These are phyloP conservation scores for Starmerella gropengiesseri DNA, from an alignment of 805 yeast genomes.

Conservation along the genomic window DNA sequence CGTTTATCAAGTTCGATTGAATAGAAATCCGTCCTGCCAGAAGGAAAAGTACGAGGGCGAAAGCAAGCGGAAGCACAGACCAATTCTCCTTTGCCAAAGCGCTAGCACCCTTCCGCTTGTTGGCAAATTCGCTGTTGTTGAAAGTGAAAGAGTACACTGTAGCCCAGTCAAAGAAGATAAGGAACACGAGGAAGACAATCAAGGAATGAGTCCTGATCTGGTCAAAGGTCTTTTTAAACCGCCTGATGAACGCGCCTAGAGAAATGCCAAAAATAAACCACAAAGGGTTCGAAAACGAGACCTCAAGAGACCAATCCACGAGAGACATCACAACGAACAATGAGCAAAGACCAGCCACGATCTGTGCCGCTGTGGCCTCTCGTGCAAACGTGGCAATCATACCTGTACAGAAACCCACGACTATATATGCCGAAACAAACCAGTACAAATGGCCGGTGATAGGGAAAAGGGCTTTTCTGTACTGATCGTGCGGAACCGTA, in stretches of 20 bases:
- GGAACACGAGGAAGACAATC: background rate
- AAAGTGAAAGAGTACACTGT: slow-evolving; percentile 7
- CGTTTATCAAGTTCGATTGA: slow-evolving; percentile 5
- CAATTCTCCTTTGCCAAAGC: slow-evolving; percentile 13
- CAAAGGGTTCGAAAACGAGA: slow-evolving; percentile 8
- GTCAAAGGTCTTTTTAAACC: slow-evolving; percentile 1
- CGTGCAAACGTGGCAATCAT: slow-evolving; percentile 8
- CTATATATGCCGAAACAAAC: slow-evolving; percentile 14
- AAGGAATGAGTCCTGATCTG: slow-evolving; percentile 6
- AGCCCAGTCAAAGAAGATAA: slow-evolving; percentile 1
- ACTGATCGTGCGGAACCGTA: background rate
- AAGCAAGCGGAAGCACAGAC: slow-evolving; percentile 6
- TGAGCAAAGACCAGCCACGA: slow-evolving; percentile 3
- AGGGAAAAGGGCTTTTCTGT: slow-evolving; percentile 4
- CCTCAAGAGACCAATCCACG: slow-evolving; percentile 4
- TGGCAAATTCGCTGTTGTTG: slow-evolving; percentile 2
- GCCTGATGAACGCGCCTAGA: slow-evolving; percentile 14
- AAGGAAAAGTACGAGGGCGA: slow-evolving; percentile 6
- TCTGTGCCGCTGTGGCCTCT: slow-evolving; percentile 10
- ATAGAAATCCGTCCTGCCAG: slow-evolving; percentile 2
- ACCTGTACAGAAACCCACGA: slow-evolving; percentile 9
- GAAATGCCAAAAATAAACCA: slow-evolving; percentile 12
- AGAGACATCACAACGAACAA: slow-evolving; percentile 6
- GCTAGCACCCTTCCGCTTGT: slow-evolving; percentile 8
- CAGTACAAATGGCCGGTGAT: slow-evolving; percentile 10